Conservation (phyloP, 2,329 filamentous ascomycete genomes). For the Thermochaetoides dissita region DNA sequence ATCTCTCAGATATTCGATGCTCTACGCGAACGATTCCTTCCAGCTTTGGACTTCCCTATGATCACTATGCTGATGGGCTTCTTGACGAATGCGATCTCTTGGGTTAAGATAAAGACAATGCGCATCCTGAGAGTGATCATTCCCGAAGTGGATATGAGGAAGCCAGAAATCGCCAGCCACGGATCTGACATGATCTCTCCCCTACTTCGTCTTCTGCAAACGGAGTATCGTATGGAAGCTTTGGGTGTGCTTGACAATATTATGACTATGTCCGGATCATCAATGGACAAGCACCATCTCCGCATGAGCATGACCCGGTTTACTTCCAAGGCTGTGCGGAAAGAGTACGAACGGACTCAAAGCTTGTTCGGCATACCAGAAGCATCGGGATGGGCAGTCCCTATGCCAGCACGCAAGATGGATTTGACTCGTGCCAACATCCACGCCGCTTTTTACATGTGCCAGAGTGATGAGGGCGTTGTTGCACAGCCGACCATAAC, state of each 20-base stretch:
- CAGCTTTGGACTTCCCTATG: constrained; percentile 67
- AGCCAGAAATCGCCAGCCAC: constrained; percentile 75
- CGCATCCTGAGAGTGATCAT: constrained; percentile 73
- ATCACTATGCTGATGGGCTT: constrained; percentile 83
- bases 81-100: constrained; percentile 73
- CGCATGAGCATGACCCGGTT: constrained; percentile 96
- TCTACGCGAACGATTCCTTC: constrained; percentile 65
- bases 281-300: constrained; percentile 86
- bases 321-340: constrained; percentile 71
- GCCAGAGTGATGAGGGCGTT: constrained; percentile 52
- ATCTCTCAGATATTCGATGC: constrained; percentile 59
- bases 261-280: constrained; percentile 81
- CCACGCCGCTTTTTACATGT: constrained; percentile 91
- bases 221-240: constrained; percentile 85
- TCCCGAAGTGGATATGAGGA: constrained; percentile 83
- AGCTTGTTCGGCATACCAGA: constrained; percentile 95
- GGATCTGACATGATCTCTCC: constrained; percentile 93
- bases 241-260: constrained; percentile 86
- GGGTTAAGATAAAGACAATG: constrained; percentile 91
- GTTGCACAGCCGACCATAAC: constrained; percentile 51
- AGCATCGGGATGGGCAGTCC: constrained; percentile 89
- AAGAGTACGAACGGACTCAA: constrained; percentile 88
- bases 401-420: constrained; percentile 80
- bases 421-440: constrained; percentile 80
- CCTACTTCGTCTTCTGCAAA: constrained; percentile 74